A percentile compares a stretch with the other conserved stretches of the same genome.
Evolutionary conservation across 2,329 filamentous ascomycete species (phyloP).

Genomic region (Ophiostoma novo-ulmi): DNA sequence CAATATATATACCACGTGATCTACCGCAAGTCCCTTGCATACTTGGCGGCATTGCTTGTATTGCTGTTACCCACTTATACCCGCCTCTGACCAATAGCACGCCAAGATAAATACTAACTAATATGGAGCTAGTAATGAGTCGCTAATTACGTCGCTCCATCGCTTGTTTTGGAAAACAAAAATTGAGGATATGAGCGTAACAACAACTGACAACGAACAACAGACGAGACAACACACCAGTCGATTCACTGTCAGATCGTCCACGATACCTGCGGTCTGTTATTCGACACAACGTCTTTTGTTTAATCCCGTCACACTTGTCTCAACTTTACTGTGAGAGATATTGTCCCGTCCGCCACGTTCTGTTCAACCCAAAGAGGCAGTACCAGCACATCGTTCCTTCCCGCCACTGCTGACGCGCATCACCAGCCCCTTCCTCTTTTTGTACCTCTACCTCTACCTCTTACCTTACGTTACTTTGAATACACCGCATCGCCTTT

Average conservation of each 20-base stretch:
- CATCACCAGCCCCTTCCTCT: neutral
- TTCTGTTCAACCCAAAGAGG: neutral
- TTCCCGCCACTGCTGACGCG: conserved; percentile 4
- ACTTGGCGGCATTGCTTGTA: neutral
- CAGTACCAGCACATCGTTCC: neutral
- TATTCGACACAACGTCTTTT: neutral
- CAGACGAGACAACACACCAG: conserved; percentile 4
- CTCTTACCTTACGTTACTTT: no score
- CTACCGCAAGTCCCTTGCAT: neutral
- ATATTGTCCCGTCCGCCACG: neutral
- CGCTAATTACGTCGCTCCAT: conserved; percentile 2
- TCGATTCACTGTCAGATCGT: neutral
- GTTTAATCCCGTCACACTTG: neutral
- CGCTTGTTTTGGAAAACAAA: neutral
- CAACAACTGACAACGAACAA: neutral
- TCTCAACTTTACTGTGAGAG: neutral
- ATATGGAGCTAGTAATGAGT: conserved; percentile 11
- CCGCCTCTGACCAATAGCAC: neutral
- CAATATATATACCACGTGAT: neutral
- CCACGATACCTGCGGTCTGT: neutral
- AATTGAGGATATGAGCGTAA: neutral
- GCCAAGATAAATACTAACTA: neutral
- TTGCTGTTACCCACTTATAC: neutral
- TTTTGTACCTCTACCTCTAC: neutral
- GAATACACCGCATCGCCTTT: neutral